Conservation (phyloP, 495 filamentous ascomycete genomes). For the Cercophora samala region DNA sequence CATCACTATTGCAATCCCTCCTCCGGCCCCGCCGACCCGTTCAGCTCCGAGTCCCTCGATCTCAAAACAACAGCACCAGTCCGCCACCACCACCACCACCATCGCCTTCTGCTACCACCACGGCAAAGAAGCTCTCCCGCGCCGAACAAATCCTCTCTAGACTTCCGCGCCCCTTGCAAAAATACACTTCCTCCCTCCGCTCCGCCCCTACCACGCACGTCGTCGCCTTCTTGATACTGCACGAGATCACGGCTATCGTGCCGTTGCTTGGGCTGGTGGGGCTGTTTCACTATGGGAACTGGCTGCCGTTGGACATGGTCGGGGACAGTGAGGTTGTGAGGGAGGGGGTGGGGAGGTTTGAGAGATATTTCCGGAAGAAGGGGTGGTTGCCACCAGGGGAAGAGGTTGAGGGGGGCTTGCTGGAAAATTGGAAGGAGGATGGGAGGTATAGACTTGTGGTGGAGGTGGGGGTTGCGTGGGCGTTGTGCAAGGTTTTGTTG, state of each 20-base stretch:
- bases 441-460: slow-evolving; percentile 55
- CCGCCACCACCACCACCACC: neutral
- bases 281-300: slow-evolving; percentile 70
- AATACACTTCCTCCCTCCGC: slow-evolving; percentile 64
- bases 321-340: slow-evolving; percentile 41
- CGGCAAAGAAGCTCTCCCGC: slow-evolving; percentile 19
- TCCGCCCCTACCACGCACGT: slow-evolving; percentile 78
- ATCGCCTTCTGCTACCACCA: too few relatives aligned
- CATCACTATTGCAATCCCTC: neutral
- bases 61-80: neutral
- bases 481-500: slow-evolving; percentile 78
- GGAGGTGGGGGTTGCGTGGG: slow-evolving; percentile 82
- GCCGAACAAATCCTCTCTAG: slow-evolving; percentile 58
- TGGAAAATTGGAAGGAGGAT: slow-evolving; percentile 31
- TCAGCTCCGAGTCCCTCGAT: neutral
- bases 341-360: slow-evolving; percentile 46
- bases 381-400: slow-evolving; percentile 38
- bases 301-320: slow-evolving; percentile 48
- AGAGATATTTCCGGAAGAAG: slow-evolving; percentile 44
- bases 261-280: slow-evolving; percentile 73
- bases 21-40: neutral
- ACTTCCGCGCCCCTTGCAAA: slow-evolving; percentile 55
- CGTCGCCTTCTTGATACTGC: slow-evolving; percentile 80
- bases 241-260: slow-evolving; percentile 84
- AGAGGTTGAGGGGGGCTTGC: slow-evolving; percentile 12